These are phyloP conservation scores for Fragaria iinumae DNA, from an alignment of 306 rosid species.

Conservation along the genomic window DNA sequence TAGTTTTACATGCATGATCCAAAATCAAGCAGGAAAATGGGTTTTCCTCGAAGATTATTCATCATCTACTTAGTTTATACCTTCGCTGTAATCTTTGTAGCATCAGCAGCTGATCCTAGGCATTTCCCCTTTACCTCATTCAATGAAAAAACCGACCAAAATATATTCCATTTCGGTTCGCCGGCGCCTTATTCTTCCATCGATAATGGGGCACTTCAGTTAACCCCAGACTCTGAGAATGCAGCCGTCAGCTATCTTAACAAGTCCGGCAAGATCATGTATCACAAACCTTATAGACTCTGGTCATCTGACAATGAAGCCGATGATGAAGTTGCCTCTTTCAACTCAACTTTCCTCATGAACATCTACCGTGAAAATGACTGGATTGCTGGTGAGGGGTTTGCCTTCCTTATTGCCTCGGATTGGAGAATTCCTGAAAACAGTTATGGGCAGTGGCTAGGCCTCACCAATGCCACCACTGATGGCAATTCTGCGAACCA, in stretches of 20 bases:
- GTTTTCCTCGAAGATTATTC: background rate
- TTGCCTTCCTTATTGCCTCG: constrained; percentile 49
- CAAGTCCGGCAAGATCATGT: constrained; percentile 40
- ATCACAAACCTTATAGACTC: constrained; percentile 32
- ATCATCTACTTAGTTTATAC: background rate
- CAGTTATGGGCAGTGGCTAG: constrained; percentile 48
- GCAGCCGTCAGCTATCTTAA: background rate
- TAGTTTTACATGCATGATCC: background rate
- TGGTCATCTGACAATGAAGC: constrained; percentile 27
- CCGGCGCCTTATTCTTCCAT: constrained; percentile 15
- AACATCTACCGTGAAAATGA: constrained; percentile 15
- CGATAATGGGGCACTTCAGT: constrained; percentile 28
- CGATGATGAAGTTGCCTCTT: constrained; percentile 40
- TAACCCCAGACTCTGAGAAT: constrained; percentile 34
- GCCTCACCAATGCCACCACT: constrained; percentile 38
- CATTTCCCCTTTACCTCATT: constrained; percentile 14
- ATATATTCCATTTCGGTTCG: background rate
- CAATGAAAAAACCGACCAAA: background rate
- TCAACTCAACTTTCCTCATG: constrained; percentile 40
- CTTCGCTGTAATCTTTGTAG: background rate
- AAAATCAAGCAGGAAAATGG: background rate
- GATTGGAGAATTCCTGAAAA: constrained; percentile 16
- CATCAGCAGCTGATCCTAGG: background rate
- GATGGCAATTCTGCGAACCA: constrained; percentile 26
- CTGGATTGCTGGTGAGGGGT: constrained; percentile 39